Base-by-base conservation (phyloP, 2,329 filamentous ascomycete species). In the Akanthomyces dipterigenus region DNA sequence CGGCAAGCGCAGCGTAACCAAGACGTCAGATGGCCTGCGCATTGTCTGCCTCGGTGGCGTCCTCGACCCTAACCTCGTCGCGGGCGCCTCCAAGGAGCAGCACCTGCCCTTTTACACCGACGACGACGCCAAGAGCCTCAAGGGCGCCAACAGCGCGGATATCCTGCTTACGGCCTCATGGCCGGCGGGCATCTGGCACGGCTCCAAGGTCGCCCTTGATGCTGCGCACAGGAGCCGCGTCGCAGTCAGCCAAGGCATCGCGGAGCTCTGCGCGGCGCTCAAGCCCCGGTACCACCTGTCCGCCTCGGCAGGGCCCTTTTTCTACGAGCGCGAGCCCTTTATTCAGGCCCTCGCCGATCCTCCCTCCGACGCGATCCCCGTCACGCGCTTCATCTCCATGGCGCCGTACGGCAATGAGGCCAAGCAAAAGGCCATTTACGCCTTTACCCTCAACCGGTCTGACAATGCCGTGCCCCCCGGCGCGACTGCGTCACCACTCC, bases 281-380 rank as follows among this genome's bases (percentile, higher is more conserved):
- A 95, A 92, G 72, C 95, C 95, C n/a, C 87, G 90, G 31, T 99
- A 99, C 70, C 93, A 98, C 73, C 87, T 98, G 69, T 86, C 90
- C 1, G 80, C 84, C 3, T 90, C 90, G 0, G 81, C 85, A 1
- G 73, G 71, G 9, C 75, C 80, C 7, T 87, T 87, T 68, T 93
- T 90, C 75, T 98, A 88, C 72, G 93, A 99, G 76, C 87, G 95
- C 61, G 95, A 98, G 73, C 91, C 93, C 0, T 99, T 97, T 77
- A 87, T 95, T 69, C 88, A 96, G 71, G 80, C 82, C 1, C 66
- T 74, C 42, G 74, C 75, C 16, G 76, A 77, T 0, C 67, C 72
- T 7, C 38, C 34, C 18, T 14, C 42, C 22, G 80, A 87, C 61
- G 75, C 79, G 24, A 81, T 82, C 65, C 77, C 80, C 1, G 75